Evolutionary conservation across 176 grass and related monocot genomes (phyloP).

Genomic region (Themeda triandra): DNA sequence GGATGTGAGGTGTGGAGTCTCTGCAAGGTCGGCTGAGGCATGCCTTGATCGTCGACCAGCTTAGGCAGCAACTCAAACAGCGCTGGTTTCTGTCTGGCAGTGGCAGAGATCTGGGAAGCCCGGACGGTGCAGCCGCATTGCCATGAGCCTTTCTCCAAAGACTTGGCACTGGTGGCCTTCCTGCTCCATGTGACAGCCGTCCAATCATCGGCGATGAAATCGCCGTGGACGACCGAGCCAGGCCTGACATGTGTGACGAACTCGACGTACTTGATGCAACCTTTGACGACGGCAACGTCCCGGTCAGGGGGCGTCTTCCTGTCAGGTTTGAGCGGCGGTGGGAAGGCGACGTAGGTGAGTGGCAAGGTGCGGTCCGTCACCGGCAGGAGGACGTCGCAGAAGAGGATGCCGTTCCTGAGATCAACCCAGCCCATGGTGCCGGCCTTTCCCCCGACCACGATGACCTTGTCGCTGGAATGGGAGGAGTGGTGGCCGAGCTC

Average conservation of each 20-base stretch:
- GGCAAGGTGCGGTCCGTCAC: not conserved
- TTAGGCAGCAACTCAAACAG: not conserved
- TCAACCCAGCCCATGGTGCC: not conserved
- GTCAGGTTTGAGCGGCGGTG: not conserved
- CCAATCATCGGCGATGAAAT: not conserved
- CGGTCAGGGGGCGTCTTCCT: not conserved
- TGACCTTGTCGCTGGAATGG: not conserved
- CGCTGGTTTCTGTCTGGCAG: too few species aligned
- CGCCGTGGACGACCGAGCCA: not conserved
- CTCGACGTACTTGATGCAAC: not conserved
- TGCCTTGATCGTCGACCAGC: not conserved
- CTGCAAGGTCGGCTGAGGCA: not conserved
- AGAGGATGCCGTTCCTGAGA: not conserved
- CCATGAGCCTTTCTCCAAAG: not conserved
- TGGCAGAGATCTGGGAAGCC: not conserved
- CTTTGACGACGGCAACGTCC: not conserved
- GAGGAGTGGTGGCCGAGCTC: not conserved
- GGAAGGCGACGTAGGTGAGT: not conserved
- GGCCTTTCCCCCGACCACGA: not conserved
- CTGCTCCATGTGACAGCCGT: not conserved
- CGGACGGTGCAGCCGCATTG: not conserved
- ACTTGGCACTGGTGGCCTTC: not conserved
- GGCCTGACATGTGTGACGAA: not conserved
- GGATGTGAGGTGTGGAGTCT: not conserved
- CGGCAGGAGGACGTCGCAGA: not conserved